A percentile compares a stretch with the other conserved stretches of the same genome.
These are phyloP conservation scores for Mycena rebaudengoi DNA, from an alignment of 768 basidiomycete species.

Conservation along the genomic window DNA sequence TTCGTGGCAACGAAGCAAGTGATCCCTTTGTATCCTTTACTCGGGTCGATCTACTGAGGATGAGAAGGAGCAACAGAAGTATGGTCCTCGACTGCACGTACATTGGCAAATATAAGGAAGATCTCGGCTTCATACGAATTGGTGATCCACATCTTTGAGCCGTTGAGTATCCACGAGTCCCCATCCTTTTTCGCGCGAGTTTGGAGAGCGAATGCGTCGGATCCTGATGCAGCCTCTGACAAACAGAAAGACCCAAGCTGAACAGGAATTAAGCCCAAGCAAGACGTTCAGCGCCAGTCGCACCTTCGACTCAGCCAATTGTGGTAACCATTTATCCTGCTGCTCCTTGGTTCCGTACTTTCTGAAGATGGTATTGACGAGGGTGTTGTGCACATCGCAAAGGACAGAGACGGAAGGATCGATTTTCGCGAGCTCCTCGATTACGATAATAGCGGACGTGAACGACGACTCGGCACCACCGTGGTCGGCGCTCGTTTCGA, in stretches of 20 bases:
- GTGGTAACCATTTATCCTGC: conserved; percentile 88
- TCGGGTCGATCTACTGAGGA: conserved; percentile 81
- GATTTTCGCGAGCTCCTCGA: conserved; percentile 96
- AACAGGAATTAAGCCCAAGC: background rate
- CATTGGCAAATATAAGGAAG: conserved; percentile 95
- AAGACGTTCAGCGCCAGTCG: conserved; percentile 3
- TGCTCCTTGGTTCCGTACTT: conserved; percentile 87
- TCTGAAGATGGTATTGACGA: conserved; percentile 94
- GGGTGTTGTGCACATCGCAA: conserved; percentile 98
- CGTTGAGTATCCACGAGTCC: conserved; percentile 86
- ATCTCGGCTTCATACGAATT: conserved; percentile 93
- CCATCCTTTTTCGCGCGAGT: conserved; percentile 92
- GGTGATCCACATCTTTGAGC: conserved; percentile 99
- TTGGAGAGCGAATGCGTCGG: conserved; percentile 96
- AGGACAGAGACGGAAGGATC: conserved; percentile 97
- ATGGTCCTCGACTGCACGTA: no score
- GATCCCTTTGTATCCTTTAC: conserved; percentile 98
- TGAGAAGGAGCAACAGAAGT: no score
- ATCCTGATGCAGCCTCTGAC: conserved; percentile 92
- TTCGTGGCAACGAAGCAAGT: conserved; percentile 97
- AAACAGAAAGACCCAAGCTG: conserved; percentile 97
- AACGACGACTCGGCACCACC: conserved; percentile 93
- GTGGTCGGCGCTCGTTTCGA: conserved; percentile 86
- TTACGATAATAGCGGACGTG: conserved; percentile 93
- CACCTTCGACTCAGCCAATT: conserved; percentile 81